Conservation (phyloP, 306 rosid genomes). For the Hippophae tibetana region DNA sequence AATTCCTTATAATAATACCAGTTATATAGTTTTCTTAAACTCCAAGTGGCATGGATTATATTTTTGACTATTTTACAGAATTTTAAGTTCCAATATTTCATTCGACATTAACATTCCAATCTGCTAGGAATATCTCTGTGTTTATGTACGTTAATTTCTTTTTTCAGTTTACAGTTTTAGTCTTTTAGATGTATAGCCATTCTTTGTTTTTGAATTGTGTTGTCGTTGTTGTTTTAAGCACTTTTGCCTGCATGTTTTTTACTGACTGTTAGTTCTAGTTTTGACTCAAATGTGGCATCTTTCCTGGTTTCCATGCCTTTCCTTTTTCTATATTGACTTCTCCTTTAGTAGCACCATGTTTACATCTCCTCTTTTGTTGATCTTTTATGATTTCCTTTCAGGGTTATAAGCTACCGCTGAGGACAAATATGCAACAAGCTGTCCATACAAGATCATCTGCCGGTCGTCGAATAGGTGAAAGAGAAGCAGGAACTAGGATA, state of each 20-base stretch:
- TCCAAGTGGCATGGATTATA: no score
- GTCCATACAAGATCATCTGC: constrained; percentile 52
- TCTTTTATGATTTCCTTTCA: constrained; percentile 11
- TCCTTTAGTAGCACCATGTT: not conserved
- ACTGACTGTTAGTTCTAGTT: not conserved
- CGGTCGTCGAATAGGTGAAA: constrained; percentile 69
- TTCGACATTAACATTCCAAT: no score
- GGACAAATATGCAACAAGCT: constrained; percentile 66
- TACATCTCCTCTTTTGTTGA: not conserved
- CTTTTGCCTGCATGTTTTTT: not conserved
- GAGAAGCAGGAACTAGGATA: constrained; percentile 49
- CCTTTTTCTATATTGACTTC: not conserved
- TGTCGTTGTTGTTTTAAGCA: not conserved
- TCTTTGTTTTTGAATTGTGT: not conserved
- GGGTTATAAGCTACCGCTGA: constrained; percentile 42
- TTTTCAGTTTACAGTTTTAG: no score
- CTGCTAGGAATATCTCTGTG: no score
- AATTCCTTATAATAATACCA: no score
- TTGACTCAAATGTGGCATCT: no score
- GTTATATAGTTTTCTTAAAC: no score
- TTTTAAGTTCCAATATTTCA: no score
- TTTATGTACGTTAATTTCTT: no score
- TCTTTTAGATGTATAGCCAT: no score
- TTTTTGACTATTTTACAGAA: no score
- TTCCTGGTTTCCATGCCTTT: not conserved